Evolutionary conservation across 2,329 filamentous ascomycete species (phyloP), one percentile per base, ranked within the genome.

Genomic region (Ophiostoma perfectum): DNA sequence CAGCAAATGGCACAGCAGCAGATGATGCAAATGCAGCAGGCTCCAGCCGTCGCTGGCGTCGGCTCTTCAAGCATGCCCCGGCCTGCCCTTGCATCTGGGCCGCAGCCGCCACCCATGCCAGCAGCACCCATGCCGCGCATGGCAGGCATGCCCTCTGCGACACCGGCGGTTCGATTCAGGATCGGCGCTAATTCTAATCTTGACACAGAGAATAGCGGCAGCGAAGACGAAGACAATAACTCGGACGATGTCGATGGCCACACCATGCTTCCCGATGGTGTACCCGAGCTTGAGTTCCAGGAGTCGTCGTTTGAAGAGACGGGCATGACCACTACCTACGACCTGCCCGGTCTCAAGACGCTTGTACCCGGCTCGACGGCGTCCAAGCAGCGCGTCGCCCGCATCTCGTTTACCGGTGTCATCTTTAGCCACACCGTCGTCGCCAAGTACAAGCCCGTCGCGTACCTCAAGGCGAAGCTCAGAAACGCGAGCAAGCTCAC

Each of bases 261-360:
- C 6, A 55, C 49, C 8, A 55, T 55, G 70, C 45, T 36, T 2
- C 39, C 45, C 3, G 72, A 72, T 9, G 70, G 70, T 44, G 14
- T 14, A 27, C 75, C 75, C 1, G 75, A 76, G 58, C 75, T 83
- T 6, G 77, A 75, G 14, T 83, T 84, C 73, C 78, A 84, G 71
- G 83, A 87, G 69, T 84, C 84, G 0, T 76, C 80, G 5, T 81
- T 86, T 70, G 85, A 86, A 70, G 86, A 88, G 72, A 82, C 81
- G 0, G 87, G 86, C 5, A 77, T 88, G 67, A 87, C 85, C 0
- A 83, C 84, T 0, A 86, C 82, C 1, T 89, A 88, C 74, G 86
- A 88, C 68, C 79, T 89, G 0, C 84, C 85, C 0, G 84, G 83
- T 0, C 73, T 80, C 44, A 87, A 87, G 76, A 86, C 85, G 0